Evolutionary conservation across 345 rosid species (phyloP), one percentile per base, ranked within the genome.

Genomic region (Aurinia saxatilis): DNA sequence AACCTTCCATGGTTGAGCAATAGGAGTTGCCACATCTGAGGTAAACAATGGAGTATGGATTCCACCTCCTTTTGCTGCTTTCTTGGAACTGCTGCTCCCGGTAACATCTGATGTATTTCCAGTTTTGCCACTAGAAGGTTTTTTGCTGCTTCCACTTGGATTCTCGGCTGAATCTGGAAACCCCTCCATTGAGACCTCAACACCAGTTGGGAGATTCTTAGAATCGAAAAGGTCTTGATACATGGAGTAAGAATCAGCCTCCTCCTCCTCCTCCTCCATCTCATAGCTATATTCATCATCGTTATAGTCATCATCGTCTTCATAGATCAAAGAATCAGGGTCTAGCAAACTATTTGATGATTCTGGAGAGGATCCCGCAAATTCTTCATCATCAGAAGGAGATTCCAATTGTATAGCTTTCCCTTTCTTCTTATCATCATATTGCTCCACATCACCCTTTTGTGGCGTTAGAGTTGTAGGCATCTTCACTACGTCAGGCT

Each of bases 171-270:
- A 73, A 71, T 68, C 65, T 2, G 79, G 52, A 58, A 84, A 76
- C 84, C 81, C 79, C 37, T 95, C 90, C 63, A 91, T 72, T 2
- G 87, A 18, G 27, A 80, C 84, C 78, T 91, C 98, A 69, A 91
- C 95, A 33, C 82, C 91, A 67, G 95, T 57, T 56, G 95, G 93
- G 44, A 87, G 42, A 74, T 85, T 79, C 62, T 76, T 78, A 38
- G 59, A 55, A 75, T 92, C 93, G 19, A 87, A 85, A 67, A 82
- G 80, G 17, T 80, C 80, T 82, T 89, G 95, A 61, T 87, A 76
- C 56, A 51, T 36, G 54, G 69, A 77, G 65, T 77, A 85, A 1
- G 74, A 68, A 49, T 83, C 85, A 67, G 69, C 42, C 64, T 76
- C 77, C 57, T 72, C n/a, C n/a, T n/a, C n/a, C n/a, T n/a, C n/a